Evolutionary conservation across 2,329 filamentous ascomycete genomes (phyloP), one percentile per base, ranked within the genome.

Genomic region (Aureobasidium sp.): DNA sequence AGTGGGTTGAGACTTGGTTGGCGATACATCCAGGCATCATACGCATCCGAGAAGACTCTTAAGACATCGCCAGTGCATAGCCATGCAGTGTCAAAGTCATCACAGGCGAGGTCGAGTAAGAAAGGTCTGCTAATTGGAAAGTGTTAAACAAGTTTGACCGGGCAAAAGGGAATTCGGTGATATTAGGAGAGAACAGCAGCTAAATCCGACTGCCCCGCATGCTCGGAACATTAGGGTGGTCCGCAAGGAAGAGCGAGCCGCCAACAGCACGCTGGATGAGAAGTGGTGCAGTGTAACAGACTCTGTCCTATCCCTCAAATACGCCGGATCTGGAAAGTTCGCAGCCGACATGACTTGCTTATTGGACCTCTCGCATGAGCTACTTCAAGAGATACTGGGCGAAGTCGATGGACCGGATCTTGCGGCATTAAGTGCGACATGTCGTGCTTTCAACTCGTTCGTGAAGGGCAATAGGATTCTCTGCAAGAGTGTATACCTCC

Each of bases 401-500:
- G 73, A 75, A 58, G 72, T 85, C 32, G 68, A 77, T 24, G 79
- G 81, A 1, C 64, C 67, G 35, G 83, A 86, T 57, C 68, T 88
- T 7, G 70, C 73, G 1, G 63, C 68, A 6, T 63, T 86, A 39
- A 72, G 75, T 32, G 67, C 65, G 55, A 76, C 76, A 41, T 85
- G 79, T 63, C 73, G 68, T 16, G 64, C 62, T 10, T 68, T 90
- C 41, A 68, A 78, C 55, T 65, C 70, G 29, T 79, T 80, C 57
- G 72, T 86, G 49, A 72, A 69, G 44, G 73, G 71, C 38, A 86
- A 89, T 63, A 64, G 67, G 14, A 69, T 78, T 7, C 69, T 90
- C 11, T 84, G 76, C 65, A 82, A 79, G 55, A 74, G 78, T 19
- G 69, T 86, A 6, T 90, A 87, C 64, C 66, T 83, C 3, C 70